These are phyloP conservation scores for Backusella liffmaniae DNA, from an alignment of 192 early-diverging fungal genomes.

Conservation along the genomic window DNA sequence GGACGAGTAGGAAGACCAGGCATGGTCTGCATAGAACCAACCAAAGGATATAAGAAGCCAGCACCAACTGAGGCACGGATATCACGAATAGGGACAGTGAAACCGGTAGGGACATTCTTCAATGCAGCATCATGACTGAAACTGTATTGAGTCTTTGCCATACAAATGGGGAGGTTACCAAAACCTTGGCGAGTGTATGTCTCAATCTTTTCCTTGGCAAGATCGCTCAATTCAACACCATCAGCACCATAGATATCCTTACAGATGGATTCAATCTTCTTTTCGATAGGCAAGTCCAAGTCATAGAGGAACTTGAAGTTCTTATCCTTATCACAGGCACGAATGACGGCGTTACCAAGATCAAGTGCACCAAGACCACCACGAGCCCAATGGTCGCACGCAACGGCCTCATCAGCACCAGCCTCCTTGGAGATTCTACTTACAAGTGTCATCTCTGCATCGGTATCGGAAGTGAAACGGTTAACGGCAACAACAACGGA, in stretches of 20 bases:
- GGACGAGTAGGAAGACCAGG: conserved; percentile 96
- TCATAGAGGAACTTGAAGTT: conserved; percentile 92
- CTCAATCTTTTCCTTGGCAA: conserved; percentile 87
- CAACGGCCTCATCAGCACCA: conserved; percentile 84
- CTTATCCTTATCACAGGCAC: conserved; percentile 55
- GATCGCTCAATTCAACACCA: conserved; percentile 80
- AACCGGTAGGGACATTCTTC: conserved; percentile 91
- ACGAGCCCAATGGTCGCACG: conserved; percentile 93
- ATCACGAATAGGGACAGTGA: conserved; percentile 92
- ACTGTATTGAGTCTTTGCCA: conserved; percentile 98
- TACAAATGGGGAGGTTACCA: conserved; percentile 89
- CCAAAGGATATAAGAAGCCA: conserved; percentile 95
- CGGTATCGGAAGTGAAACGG: conserved; percentile 60
- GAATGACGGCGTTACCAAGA: conserved; percentile 81
- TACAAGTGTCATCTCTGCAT: conserved; percentile 83
- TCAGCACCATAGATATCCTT: conserved; percentile 95
- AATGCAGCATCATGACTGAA: conserved; percentile 90
- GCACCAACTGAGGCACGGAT: conserved; percentile 94
- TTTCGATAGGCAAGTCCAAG: conserved; percentile 68
- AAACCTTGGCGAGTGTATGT: conserved; percentile 88
- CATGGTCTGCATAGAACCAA: conserved; percentile 97
- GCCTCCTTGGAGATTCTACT: conserved; percentile 69
- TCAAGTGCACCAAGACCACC: conserved; percentile 89
- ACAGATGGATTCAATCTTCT: conserved; percentile 92
- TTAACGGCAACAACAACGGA: conserved; percentile 17